Evolutionary conservation across 768 basidiomycete species (phyloP), one percentile per base, ranked within the genome.

Genomic region (Mycena amicta): DNA sequence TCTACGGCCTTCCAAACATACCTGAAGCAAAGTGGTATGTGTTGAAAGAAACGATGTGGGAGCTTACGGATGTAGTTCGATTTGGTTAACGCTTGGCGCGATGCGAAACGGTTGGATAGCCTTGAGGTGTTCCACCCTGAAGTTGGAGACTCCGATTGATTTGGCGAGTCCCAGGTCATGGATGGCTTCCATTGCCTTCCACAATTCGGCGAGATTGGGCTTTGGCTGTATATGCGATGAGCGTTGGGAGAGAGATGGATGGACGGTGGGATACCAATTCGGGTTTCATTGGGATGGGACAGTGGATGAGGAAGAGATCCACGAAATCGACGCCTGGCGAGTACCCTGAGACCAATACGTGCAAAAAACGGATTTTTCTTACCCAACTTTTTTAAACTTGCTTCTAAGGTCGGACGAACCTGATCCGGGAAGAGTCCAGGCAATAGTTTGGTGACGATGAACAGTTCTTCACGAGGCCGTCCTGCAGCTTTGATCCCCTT

Each of bases 141-240:
- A 90, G 70, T 90, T 91, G 63, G 84, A 86, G 22, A 91, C 87
- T 3, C 88, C 89, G 51, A 90, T 87, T 50, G 84, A 83, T 61
- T 74, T 81, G 37, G 80, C 71, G 46, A 82, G 65, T 2, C 80
- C 80, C 4, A 73, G 79, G 22, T 66, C 66, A 64, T 84, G 75
- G 33, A 83, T 72, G 39, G 78, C 80, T 65, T 89, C 87, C 80
- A 90, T 80, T 4, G 73, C 81, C 47, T 76, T 76, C 88, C 88
- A 89, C 51, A 82, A 68, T 25, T 82, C 76, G 55, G 74, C 74
- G 52, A 88, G 70, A 52, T 71, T 78, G 23, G 79, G 80, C 39
- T 71, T 78, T 22, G 79, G 81, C 37, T 64, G 70, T n/a, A n/a
- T n/a, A n/a, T n/a, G n/a, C n/a, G n/a, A n/a, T n/a, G n/a, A n/a